A percentile compares a stretch with the other conserved stretches of the same genome.
Evolutionary conservation across 257 asterid species (phyloP).

Genomic region (Sherardia arvensis): DNA sequence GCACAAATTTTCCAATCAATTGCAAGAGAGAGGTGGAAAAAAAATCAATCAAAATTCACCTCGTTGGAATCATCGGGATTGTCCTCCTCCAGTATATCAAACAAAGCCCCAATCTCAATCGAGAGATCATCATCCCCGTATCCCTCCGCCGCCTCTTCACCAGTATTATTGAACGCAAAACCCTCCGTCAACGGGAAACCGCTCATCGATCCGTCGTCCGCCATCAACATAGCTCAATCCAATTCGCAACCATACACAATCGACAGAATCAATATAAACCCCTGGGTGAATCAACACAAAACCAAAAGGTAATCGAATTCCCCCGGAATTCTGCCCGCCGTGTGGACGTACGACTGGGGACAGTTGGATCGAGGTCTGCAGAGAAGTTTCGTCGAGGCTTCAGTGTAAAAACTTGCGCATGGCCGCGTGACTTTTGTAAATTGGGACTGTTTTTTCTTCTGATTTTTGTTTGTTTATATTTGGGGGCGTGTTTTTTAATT

Average conservation of each 20-base stretch:
- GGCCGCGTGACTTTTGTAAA: background rate
- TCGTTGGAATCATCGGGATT: conserved; percentile 19
- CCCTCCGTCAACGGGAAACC: conserved; percentile 19
- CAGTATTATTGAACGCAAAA: conserved; percentile 10
- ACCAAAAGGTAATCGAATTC: background rate
- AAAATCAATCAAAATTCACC: conserved; percentile 18
- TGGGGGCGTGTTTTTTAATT: background rate
- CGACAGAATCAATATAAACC: background rate
- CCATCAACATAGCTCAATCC: conserved; percentile 46
- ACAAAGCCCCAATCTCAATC: conserved; percentile 37
- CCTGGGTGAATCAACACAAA: background rate
- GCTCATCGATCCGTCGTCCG: conserved; percentile 24
- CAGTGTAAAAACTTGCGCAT: conserved; percentile 2
- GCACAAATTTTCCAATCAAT: background rate
- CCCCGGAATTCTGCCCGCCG: background rate
- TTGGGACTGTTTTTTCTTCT: background rate
- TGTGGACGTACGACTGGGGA: background rate
- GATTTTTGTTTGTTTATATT: background rate
- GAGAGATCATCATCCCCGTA: conserved; percentile 25
- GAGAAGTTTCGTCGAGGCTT: conserved; percentile 18
- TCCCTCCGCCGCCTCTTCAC: conserved; percentile 19
- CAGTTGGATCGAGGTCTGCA: conserved; percentile 2
- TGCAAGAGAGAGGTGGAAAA: background rate
- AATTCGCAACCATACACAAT: conserved; percentile 3
- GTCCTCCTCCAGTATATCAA: conserved; percentile 24